Percentiles rank a stretch among this genome's conserved stretches.
Evolutionary conservation across 257 asterid species (phyloP).

Genomic region (Ehretia macrophylla): DNA sequence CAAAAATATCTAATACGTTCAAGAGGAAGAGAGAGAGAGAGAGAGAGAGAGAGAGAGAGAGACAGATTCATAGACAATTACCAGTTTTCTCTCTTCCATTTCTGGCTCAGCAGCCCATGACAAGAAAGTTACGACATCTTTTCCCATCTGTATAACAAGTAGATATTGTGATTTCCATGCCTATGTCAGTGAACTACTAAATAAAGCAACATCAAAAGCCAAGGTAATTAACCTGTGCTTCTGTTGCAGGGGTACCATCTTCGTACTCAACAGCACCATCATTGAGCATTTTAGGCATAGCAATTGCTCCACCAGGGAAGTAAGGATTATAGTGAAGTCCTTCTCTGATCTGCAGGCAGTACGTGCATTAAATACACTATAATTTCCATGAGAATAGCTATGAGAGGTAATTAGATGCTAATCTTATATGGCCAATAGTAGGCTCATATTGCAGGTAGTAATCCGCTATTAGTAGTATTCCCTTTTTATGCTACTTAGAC

Average conservation of each 20-base stretch:
- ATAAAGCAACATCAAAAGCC: not conserved
- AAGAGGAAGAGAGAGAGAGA: not conserved
- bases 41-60: not conserved
- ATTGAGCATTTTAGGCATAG: slow-evolving; percentile 78
- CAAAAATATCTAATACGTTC: not conserved
- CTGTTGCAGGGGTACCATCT: slow-evolving; percentile 76
- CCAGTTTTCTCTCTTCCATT: slow-evolving; percentile 83
- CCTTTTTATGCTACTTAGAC: no score
- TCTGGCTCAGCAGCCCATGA: slow-evolving; percentile 86
- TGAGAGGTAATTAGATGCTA: no score
- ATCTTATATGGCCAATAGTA: no score
- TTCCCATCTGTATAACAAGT: slow-evolving; percentile 52
- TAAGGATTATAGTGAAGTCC: slow-evolving; percentile 73
- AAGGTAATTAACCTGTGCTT: slow-evolving; percentile 49
- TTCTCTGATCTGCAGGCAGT: slow-evolving; percentile 45
- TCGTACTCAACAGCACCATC: slow-evolving; percentile 82
- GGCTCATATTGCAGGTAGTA: no score
- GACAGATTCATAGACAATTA: slow-evolving; percentile 11
- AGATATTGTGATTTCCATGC: not conserved
- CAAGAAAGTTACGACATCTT: slow-evolving; percentile 63
- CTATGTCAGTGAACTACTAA: not conserved
- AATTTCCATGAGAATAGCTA: not conserved
- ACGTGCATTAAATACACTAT: not conserved
- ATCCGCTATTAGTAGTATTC: no score
- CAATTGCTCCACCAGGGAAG: slow-evolving; percentile 84